These are phyloP conservation scores for Chytridium lagenaria DNA, from an alignment of 371 early-diverging fungal species.

Conservation along the genomic window DNA sequence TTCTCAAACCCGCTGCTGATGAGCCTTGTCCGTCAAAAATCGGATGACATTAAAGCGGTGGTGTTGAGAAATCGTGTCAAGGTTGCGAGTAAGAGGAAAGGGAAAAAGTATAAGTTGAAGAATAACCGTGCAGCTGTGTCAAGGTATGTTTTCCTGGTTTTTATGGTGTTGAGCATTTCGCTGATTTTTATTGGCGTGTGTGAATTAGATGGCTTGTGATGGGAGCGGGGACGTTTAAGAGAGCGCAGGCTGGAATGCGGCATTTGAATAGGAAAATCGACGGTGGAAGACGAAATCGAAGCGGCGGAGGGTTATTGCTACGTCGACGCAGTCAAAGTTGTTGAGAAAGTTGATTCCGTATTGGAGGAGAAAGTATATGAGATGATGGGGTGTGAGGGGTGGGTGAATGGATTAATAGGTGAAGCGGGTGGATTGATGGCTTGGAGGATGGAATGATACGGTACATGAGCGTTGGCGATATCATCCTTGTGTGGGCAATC, in stretches of 20 bases:
- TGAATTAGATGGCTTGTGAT: conserved; percentile 52
- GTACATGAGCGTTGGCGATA: no score
- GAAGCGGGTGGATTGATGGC: no score
- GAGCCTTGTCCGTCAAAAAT: conserved; percentile 8
- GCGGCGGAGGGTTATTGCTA: conserved; percentile 46
- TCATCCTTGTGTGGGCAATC: no score
- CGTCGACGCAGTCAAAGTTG: conserved; percentile 42
- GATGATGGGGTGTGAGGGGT: no score
- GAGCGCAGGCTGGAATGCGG: conserved; percentile 48
- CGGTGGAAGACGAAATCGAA: conserved; percentile 46
- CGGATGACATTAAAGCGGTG: conserved; percentile 28
- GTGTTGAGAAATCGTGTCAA: conserved; percentile 36
- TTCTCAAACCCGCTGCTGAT: neutral
- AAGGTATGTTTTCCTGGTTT: conserved; percentile 34
- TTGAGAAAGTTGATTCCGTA: conserved; percentile 54
- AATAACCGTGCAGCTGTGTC: conserved; percentile 52
- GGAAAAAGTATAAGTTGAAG: conserved; percentile 57
- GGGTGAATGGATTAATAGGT: no score
- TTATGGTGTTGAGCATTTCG: neutral
- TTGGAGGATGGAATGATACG: no score
- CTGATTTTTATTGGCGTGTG: conserved; percentile 5
- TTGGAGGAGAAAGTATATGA: conserved; percentile 51
- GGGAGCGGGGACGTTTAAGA: conserved; percentile 48
- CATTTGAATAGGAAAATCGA: conserved; percentile 55
- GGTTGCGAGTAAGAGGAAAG: conserved; percentile 51